Percentiles rank a stretch among this genome's conserved stretches.
phyloP scores from a whole-genome alignment of 192 early-diverging fungal genomes.

The Coemansia sp. region DNA sequence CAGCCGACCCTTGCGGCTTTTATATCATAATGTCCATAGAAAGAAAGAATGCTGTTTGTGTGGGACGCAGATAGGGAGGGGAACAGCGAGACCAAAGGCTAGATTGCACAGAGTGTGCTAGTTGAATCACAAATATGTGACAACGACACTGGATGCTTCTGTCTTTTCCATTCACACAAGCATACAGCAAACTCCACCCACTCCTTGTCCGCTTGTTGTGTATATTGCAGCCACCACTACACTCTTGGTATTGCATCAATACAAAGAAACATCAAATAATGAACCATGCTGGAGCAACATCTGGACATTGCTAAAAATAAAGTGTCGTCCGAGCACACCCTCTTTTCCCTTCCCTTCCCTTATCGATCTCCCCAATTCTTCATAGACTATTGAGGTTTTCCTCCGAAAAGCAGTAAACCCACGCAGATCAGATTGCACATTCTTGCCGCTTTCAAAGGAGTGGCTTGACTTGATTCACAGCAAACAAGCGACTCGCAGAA shows the following conservation, averaged over 20 bases:
- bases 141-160: neutral
- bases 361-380: conserved; percentile 1
- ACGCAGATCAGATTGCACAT: neutral
- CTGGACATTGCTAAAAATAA: conserved; percentile 6
- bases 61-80: too few relatives aligned
- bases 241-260: neutral
- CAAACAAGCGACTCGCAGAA: neutral
- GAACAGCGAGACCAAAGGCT: neutral
- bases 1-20: neutral
- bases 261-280: neutral
- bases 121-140: neutral
- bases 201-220: neutral
- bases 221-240: conserved; percentile 7
- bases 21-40: neutral
- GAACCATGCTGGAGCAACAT: conserved; percentile 5
- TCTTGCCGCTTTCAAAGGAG: neutral
- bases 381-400: neutral
- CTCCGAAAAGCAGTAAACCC: neutral
- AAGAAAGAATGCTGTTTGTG: too few relatives aligned
- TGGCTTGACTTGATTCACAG: conserved; percentile 6
- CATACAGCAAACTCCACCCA: neutral
- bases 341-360: too few relatives aligned
- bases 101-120: neutral
- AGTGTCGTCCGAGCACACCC: conserved; percentile 9
- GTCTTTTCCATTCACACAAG: conserved; percentile 1